Percentiles rank a stretch among this genome's conserved stretches.
Evolutionary conservation across 2,329 filamentous ascomycete genomes (phyloP).

Genomic region (Microsporum ferrugineum): DNA sequence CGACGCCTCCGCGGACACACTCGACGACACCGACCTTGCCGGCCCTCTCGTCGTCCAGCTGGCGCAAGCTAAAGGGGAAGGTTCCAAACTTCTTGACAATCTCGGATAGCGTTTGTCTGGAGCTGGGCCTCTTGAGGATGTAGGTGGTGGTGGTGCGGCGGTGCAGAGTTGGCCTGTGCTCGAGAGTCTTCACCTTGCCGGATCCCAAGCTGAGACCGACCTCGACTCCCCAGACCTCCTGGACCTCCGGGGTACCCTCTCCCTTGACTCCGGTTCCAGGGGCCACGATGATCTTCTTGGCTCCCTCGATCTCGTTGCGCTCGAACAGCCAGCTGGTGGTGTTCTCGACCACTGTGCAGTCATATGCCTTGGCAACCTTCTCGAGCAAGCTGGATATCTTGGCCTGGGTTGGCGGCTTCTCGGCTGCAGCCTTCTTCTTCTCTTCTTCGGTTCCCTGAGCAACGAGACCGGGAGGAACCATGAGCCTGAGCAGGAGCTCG

Average conservation of each 20-base stretch:
- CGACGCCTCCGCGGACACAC: conserved; percentile 82
- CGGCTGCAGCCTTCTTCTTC: conserved; percentile 76
- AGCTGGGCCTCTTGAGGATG: conserved; percentile 84
- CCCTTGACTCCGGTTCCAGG: conserved; percentile 73
- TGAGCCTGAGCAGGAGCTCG: conserved; percentile 80
- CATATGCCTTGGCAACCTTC: conserved; percentile 83
- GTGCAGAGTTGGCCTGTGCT: conserved; percentile 82
- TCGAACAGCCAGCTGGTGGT: conserved; percentile 96
- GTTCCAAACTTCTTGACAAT: conserved; percentile 94
- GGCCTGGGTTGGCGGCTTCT: conserved; percentile 72
- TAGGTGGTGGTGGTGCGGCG: conserved; percentile 87
- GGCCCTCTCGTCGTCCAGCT: conserved; percentile 90
- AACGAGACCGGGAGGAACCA: conserved; percentile 81
- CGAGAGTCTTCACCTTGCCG: conserved; percentile 88
- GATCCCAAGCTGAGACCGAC: conserved; percentile 80
- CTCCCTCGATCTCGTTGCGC: conserved; percentile 92
- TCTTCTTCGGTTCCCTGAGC: conserved; percentile 80
- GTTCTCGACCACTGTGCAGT: conserved; percentile 88
- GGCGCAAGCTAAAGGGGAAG: conserved; percentile 95
- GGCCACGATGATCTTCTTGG: conserved; percentile 94
- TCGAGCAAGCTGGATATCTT: conserved; percentile 81
- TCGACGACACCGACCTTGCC: conserved; percentile 94
- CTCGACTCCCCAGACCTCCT: conserved; percentile 97
- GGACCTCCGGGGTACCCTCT: conserved; percentile 75
- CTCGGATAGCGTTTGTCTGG: conserved; percentile 83